Evolutionary conservation across 306 rosid species (phyloP).

Genomic region (Lathyrus aphaca): DNA sequence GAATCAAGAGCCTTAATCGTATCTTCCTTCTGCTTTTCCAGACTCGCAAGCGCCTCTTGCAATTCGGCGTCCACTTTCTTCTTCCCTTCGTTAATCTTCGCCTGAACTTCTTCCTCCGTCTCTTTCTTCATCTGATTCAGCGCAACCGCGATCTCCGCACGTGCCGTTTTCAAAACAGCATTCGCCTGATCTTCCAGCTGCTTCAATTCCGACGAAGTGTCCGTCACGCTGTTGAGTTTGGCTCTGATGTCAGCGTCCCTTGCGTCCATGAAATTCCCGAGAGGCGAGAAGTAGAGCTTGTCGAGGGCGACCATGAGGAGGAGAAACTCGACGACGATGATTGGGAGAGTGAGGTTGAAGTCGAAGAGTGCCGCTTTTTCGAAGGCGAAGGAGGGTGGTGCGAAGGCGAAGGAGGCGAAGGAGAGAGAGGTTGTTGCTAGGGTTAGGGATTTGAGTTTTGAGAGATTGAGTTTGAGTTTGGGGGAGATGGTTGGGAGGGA

Average conservation of each 20-base stretch:
- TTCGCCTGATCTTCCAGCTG: conserved; percentile 78
- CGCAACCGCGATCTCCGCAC: conserved; percentile 90
- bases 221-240: conserved; percentile 82
- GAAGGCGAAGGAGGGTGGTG: conserved; percentile 71
- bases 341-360: conserved; percentile 87
- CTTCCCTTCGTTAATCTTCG: conserved; percentile 76
- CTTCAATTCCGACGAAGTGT: conserved; percentile 78
- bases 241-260: conserved; percentile 76
- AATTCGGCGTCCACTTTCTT: conserved; percentile 81
- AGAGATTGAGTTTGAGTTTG: conserved; percentile 34
- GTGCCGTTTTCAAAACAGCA: conserved; percentile 74
- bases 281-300: conserved; percentile 78
- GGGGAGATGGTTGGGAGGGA: conserved; percentile 50
- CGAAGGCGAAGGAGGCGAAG: conserved; percentile 46
- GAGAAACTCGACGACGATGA: conserved; percentile 70
- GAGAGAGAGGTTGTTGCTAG: conserved; percentile 64
- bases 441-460: conserved; percentile 62
- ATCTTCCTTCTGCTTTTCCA: conserved; percentile 83
- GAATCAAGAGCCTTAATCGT: conserved; percentile 81
- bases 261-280: conserved; percentile 89
- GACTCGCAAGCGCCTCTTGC: conserved; percentile 69
- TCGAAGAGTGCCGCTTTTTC: conserved; percentile 94
- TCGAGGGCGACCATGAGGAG: conserved; percentile 82
- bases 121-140: conserved; percentile 91
- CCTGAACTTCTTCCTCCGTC: conserved; percentile 82